Conservation (phyloP, 805 yeast species). For the Pichia exigua region DNA sequence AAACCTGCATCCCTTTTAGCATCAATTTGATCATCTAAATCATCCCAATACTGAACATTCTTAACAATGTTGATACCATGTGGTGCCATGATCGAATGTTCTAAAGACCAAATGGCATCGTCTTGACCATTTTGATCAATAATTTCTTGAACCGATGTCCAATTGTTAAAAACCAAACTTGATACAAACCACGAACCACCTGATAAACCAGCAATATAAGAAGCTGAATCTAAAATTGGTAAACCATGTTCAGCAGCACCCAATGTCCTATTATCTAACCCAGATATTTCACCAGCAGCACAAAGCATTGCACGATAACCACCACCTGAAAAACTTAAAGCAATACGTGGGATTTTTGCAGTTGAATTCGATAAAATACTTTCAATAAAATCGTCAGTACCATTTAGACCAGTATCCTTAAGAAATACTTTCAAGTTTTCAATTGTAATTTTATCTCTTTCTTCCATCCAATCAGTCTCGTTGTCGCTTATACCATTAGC, state of each 20-base stretch:
- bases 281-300: slow-evolving; percentile 80
- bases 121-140: slow-evolving; percentile 32
- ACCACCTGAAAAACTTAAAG: slow-evolving; percentile 71
- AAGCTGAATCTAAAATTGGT: slow-evolving; percentile 67
- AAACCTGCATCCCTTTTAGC: slow-evolving; percentile 58
- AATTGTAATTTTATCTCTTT: slow-evolving; percentile 39
- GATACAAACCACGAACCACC: slow-evolving; percentile 85
- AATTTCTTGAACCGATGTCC: slow-evolving; percentile 61
- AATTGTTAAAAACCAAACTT: slow-evolving; percentile 59
- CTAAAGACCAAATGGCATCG: slow-evolving; percentile 60
- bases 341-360: slow-evolving; percentile 37
- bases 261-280: slow-evolving; percentile 64
- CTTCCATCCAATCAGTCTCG: slow-evolving; percentile 47
- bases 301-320: slow-evolving; percentile 84
- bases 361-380: slow-evolving; percentile 28
- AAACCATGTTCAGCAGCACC: slow-evolving; percentile 46
- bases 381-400: slow-evolving; percentile 36
- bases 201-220: slow-evolving; percentile 69
- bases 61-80: slow-evolving; percentile 53
- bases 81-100: slow-evolving; percentile 50
- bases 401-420: slow-evolving; percentile 36
- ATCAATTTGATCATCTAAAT: slow-evolving; percentile 44
- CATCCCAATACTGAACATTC: slow-evolving; percentile 46
- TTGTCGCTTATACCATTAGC: slow-evolving; percentile 39
- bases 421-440: slow-evolving; percentile 39